A percentile compares a stretch with the other conserved stretches of the same genome.
These are phyloP conservation scores for Immersiporthe knoxdaviesiana DNA, from an alignment of 2,329 filamentous ascomycete genomes.

Conservation along the genomic window DNA sequence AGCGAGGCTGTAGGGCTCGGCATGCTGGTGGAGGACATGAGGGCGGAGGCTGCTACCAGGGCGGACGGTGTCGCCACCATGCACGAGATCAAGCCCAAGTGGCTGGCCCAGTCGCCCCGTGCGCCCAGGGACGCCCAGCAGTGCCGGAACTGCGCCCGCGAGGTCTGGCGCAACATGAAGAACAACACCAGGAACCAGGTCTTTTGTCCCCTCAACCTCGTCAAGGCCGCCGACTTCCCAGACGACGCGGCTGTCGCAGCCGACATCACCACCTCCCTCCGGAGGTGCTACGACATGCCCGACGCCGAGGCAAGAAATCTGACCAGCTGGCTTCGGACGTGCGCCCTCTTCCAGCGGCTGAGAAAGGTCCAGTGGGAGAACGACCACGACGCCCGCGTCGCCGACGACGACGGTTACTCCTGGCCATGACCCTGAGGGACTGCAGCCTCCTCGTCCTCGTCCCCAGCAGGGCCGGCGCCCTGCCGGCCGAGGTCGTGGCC, in stretches of 20 bases:
- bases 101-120: slow-evolving; percentile 75
- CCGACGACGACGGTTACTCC: slow-evolving; percentile 55
- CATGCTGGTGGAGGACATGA: slow-evolving; percentile 77
- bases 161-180: slow-evolving; percentile 40
- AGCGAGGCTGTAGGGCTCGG: slow-evolving; percentile 62
- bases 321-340: slow-evolving; percentile 40
- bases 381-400: slow-evolving; percentile 48
- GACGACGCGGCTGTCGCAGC: slow-evolving; percentile 32
- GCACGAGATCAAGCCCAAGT: slow-evolving; percentile 84
- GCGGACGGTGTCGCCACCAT: slow-evolving; percentile 36
- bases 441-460: slow-evolving; percentile 75
- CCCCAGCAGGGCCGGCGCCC: slow-evolving; percentile 35
- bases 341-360: slow-evolving; percentile 43
- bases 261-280: slow-evolving; percentile 25
- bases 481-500: slow-evolving; percentile 47
- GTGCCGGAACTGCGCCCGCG: slow-evolving; percentile 74
- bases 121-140: slow-evolving; percentile 65
- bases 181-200: slow-evolving; percentile 40
- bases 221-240: slow-evolving; percentile 41
- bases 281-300: slow-evolving; percentile 29
- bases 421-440: slow-evolving; percentile 81
- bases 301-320: slow-evolving; percentile 27
- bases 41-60: slow-evolving; percentile 29
- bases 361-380: slow-evolving; percentile 41
- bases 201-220: slow-evolving; percentile 64